Conservation (phyloP, 495 filamentous ascomycete species). For the Wilcoxina mikolae region DNA sequence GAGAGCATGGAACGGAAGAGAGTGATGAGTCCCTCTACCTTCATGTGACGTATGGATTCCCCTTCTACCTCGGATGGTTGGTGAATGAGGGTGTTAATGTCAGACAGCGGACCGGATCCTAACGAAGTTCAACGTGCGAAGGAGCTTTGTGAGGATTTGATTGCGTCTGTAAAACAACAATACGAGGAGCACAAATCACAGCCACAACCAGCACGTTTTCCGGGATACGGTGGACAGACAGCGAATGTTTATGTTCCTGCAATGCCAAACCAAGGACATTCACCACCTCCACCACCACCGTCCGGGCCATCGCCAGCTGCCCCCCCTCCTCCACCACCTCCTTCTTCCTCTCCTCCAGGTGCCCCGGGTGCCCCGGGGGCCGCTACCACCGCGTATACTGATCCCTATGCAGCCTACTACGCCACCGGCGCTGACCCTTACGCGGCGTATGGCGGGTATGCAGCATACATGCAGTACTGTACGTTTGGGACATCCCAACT, state of each 20-base stretch:
- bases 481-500: constrained; percentile 28
- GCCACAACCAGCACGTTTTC: constrained; percentile 51
- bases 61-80: background rate
- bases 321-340: constrained; percentile 21
- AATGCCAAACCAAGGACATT: constrained; percentile 22
- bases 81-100: constrained; percentile 26
- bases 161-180: constrained; percentile 65
- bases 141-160: constrained; percentile 71
- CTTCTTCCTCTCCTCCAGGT: constrained; percentile 30
- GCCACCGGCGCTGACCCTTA: constrained; percentile 70
- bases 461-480: constrained; percentile 52
- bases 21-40: constrained; percentile 93
- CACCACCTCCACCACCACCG: constrained; percentile 20
- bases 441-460: constrained; percentile 78
- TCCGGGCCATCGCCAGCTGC: constrained; percentile 23
- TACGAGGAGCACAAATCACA: constrained; percentile 83
- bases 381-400: constrained; percentile 43
- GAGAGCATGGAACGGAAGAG: constrained; percentile 72
- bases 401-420: constrained; percentile 76
- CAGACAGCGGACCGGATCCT: constrained; percentile 63
- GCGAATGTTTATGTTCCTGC: constrained; percentile 23
- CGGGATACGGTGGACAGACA: constrained; percentile 40
- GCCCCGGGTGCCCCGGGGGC: constrained; percentile 22
- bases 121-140: constrained; percentile 75
- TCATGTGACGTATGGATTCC: constrained; percentile 65